Evolutionary conservation across 169 alveolate species (phyloP), one percentile per base, ranked within the genome.

Genomic region (Neospora caninum): DNA sequence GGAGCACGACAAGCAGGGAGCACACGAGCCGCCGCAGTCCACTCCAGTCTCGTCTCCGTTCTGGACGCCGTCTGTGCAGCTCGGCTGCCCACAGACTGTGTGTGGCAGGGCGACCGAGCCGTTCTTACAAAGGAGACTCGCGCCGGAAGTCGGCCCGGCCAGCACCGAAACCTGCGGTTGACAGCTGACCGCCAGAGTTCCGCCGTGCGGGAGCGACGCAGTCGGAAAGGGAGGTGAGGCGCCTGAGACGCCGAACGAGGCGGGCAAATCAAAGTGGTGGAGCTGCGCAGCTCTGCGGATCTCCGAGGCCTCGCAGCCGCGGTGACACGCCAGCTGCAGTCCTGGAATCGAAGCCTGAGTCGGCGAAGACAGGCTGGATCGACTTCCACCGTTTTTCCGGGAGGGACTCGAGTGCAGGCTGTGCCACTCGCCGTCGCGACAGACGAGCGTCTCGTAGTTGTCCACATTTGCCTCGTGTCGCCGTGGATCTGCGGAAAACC

Each of bases 21-120:
- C 58, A 82, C 94, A 86, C 27, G 88, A 58, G 9, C 96, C 96
- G 49, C 96, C 96, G 80, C 96, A 94, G 95, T 94, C 96, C 31
- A 94, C 86, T 0, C 94, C 93, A 22, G 88, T 84, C 69, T 96
- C 98, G 70, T 96, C 97, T 4, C 95, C 96, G 45, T 96, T 96
- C 58, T 54, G 53, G 36, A 95, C 91, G 42, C 96, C 95, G 88
- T 96, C 97, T 84, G 73, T 58, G 88, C 98, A 96, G 64, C 96
- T 86, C 25, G 89, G 89, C 39, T 22, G 67, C 31, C 69, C 89
- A 31, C 89, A 82, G 89, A 82, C 89, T 20, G 67, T 82, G 39
- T 36, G 89, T 27, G 89, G 89, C 2, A 82, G 89, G 54, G 34
- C 39, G 64, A 82, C 34, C 39, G 69, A 41, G 89, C 89, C 89